A percentile compares a stretch with the other conserved stretches of the same genome.
phyloP scores from a whole-genome alignment of 208 protist genomes.

The Leishmania tarentolae region DNA sequence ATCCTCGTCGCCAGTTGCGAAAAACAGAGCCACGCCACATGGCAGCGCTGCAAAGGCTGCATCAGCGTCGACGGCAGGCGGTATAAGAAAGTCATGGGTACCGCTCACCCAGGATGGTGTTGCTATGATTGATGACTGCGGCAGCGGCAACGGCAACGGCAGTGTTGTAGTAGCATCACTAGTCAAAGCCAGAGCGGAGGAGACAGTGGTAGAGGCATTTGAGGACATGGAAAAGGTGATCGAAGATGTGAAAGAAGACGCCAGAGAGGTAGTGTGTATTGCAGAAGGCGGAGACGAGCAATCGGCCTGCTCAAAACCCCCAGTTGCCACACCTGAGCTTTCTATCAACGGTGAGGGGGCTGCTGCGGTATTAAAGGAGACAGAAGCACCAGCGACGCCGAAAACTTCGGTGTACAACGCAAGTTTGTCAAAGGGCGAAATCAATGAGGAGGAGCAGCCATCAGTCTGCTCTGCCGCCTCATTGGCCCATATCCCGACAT shows the following conservation, averaged over 20 bases:
- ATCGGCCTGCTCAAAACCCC: neutral
- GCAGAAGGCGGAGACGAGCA: neutral
- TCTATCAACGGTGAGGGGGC: neutral
- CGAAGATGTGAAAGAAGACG: neutral
- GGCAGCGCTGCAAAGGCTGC: neutral
- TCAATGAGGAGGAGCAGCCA: neutral
- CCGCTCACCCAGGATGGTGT: neutral
- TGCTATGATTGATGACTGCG: neutral
- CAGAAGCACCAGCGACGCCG: neutral
- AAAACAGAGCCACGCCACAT: neutral
- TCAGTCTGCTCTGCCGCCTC: too few species aligned
- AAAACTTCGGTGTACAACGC: neutral
- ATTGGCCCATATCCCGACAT: neutral
- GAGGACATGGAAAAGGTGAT: neutral
- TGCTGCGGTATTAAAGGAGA: neutral
- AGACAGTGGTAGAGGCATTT: neutral
- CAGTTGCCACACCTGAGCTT: too few species aligned
- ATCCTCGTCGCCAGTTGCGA: neutral
- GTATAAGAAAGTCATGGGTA: neutral
- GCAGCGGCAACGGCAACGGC: neutral
- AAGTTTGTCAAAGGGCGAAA: neutral
- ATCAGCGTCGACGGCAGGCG: neutral
- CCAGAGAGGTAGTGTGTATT: neutral
- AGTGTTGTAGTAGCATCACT: neutral
- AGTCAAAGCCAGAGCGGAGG: neutral